Percentiles rank a stretch among this genome's conserved stretches.
phyloP scores from a whole-genome alignment of 192 early-diverging fungal genomes.

The Funneliformis geosporum region DNA sequence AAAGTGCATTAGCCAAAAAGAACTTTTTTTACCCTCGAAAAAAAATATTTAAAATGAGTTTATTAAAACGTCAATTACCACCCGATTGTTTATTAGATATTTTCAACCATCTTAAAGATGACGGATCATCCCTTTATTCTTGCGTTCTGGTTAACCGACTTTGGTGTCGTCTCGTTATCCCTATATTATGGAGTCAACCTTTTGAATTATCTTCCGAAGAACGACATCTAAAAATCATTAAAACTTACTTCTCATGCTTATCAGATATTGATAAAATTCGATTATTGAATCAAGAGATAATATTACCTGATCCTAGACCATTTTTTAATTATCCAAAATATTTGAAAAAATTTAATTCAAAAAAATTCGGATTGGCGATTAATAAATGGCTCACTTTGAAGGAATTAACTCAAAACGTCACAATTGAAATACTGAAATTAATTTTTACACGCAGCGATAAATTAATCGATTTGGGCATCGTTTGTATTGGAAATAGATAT shows the following conservation, averaged over 20 bases:
- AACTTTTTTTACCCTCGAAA: too few species aligned
- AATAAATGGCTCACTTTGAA: too few species aligned
- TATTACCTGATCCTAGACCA: constrained; percentile 1
- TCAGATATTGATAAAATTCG: not conserved
- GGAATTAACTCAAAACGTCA: too few species aligned
- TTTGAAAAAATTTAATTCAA: constrained; percentile 1
- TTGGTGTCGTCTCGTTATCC: not conserved
- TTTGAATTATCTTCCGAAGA: not conserved
- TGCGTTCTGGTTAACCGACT: constrained; percentile 5
- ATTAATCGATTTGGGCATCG: too few species aligned
- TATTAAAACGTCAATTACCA: not conserved
- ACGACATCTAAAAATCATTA: not conserved
- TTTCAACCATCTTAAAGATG: not conserved
- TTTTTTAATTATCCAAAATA: constrained; percentile 22
- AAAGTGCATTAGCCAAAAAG: too few species aligned
- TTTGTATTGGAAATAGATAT: too few species aligned
- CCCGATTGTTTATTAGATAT: not conserved
- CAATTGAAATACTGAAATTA: too few species aligned
- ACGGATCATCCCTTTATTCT: constrained; percentile 2
- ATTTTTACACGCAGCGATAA: too few species aligned
- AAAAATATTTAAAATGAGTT: too few species aligned
- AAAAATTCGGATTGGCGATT: too few species aligned
- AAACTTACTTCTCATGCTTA: not conserved
- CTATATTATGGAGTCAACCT: constrained; percentile 4
- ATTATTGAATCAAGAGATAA: not conserved